Conservation (phyloP, 371 early-diverging fungal species). For the Chytridiales sp. region DNA sequence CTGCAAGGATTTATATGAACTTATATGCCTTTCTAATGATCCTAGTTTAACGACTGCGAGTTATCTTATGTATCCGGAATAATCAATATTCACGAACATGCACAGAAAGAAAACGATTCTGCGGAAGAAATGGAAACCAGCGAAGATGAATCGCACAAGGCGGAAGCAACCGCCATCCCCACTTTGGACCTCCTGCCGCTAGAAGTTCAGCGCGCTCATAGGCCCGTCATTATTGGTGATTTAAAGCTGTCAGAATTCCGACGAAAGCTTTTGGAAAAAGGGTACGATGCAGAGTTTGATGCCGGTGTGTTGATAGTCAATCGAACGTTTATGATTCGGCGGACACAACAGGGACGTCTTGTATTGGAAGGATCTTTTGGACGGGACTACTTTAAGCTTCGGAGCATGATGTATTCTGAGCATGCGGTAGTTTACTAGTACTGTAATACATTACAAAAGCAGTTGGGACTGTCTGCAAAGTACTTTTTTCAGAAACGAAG, state of each 20-base stretch:
- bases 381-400: conserved; percentile 61
- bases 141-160: conserved; percentile 36
- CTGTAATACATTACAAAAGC: too few relatives aligned
- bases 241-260: conserved; percentile 80
- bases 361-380: conserved; percentile 60
- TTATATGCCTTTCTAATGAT: conserved; percentile 14
- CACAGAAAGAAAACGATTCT: conserved; percentile 8
- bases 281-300: conserved; percentile 79
- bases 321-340: conserved; percentile 70
- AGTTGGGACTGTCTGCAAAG: too few relatives aligned
- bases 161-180: conserved; percentile 56
- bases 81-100: conserved; percentile 43
- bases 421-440: conserved; percentile 67
- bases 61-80: conserved; percentile 72
- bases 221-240: conserved; percentile 83
- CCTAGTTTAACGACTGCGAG: conserved; percentile 71
- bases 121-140: neutral
- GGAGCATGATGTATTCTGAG: conserved; percentile 60
- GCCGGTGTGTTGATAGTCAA: conserved; percentile 83
- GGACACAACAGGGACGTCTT: conserved; percentile 30
- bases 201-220: conserved; percentile 50
- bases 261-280: conserved; percentile 65
- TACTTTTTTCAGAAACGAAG: too few relatives aligned
- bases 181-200: conserved; percentile 69
- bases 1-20: conserved; percentile 16